Conservation (phyloP, 352 stramenopile species). For the Phytophthora boehmeriae region DNA sequence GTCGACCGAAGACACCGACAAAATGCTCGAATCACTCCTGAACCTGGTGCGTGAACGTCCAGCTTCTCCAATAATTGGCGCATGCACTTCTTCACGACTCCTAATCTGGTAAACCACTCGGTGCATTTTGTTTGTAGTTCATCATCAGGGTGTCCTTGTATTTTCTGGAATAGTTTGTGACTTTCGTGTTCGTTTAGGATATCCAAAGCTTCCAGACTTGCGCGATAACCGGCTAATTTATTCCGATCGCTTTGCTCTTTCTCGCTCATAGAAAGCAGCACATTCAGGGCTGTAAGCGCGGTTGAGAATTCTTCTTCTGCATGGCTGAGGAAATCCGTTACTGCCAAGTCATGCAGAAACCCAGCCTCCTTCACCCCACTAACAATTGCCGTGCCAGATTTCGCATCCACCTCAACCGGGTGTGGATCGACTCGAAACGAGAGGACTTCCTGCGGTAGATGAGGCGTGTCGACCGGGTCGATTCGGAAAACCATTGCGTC, state of each 20-base stretch:
- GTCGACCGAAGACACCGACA: conserved; percentile 48
- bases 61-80: conserved; percentile 63
- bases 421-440: conserved; percentile 29
- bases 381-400: conserved; percentile 1
- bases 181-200: conserved; percentile 76
- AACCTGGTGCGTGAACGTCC: conserved; percentile 51
- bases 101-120: conserved; percentile 53
- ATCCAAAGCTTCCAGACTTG: conserved; percentile 67
- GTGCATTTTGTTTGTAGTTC: conserved; percentile 39
- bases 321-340: conserved; percentile 74
- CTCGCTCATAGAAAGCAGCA: conserved; percentile 77
- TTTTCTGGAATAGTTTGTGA: conserved; percentile 48
- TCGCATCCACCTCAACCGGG: conserved; percentile 2
- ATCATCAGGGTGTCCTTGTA: conserved; percentile 39
- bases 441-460: conserved; percentile 27
- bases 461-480: conserved; percentile 33
- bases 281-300: conserved; percentile 73
- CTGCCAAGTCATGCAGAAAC: conserved; percentile 70
- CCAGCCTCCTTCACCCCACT: conserved; percentile 40
- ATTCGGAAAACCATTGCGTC: conserved; percentile 51
- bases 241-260: conserved; percentile 51
- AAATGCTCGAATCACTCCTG: conserved; percentile 53
- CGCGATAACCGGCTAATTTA: conserved; percentile 68
- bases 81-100: conserved; percentile 63
- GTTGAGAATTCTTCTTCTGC: conserved; percentile 82